Percentiles rank a stretch among this genome's conserved stretches.
Evolutionary conservation across 1,139 yeast genomes (phyloP).

Genomic region (Schizosaccharomyces versatilis): DNA sequence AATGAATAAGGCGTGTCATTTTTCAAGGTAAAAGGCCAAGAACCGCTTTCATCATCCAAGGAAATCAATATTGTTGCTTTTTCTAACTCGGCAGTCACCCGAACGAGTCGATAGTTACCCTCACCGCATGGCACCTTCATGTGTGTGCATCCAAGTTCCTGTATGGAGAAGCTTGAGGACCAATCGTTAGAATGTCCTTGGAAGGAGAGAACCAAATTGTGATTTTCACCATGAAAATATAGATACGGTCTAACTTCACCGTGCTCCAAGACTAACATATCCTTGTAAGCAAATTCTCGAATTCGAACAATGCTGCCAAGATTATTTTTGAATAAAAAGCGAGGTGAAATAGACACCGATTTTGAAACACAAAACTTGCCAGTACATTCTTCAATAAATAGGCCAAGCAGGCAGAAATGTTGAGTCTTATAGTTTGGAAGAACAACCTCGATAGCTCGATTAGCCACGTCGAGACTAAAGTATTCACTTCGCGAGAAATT

Average conservation of each 20-base stretch:
- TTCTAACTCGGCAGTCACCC: slow-evolving; percentile 54
- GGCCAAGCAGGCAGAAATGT: slow-evolving; percentile 53
- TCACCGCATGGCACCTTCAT: slow-evolving; percentile 31
- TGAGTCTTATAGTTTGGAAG: slow-evolving; percentile 40
- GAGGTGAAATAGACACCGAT: slow-evolving; percentile 59
- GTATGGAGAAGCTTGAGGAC: slow-evolving; percentile 74
- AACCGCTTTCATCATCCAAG: slow-evolving; percentile 44
- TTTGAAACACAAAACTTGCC: slow-evolving; percentile 61
- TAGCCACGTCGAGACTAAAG: slow-evolving; percentile 73
- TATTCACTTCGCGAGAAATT: slow-evolving; percentile 61
- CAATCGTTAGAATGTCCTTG: slow-evolving; percentile 39
- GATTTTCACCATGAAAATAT: slow-evolving; percentile 27
- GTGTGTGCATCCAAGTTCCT: slow-evolving; percentile 63
- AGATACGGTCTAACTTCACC: slow-evolving; percentile 42
- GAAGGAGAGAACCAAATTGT: slow-evolving; percentile 39
- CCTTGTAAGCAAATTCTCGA: slow-evolving; percentile 29
- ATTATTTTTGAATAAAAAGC: slow-evolving; percentile 52
- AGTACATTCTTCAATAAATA: slow-evolving; percentile 60
- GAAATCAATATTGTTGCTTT: slow-evolving; percentile 63
- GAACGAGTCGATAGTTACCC: slow-evolving; percentile 40
- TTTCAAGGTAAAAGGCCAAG: slow-evolving; percentile 85
- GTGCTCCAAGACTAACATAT: slow-evolving; percentile 19
- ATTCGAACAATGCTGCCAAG: slow-evolving; percentile 35
- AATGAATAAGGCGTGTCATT: slow-evolving; percentile 75
- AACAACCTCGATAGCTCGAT: slow-evolving; percentile 49